Evolutionary conservation across 2,329 filamentous ascomycete genomes (phyloP).

Genomic region (Ophidiomyces ophidiicola): DNA sequence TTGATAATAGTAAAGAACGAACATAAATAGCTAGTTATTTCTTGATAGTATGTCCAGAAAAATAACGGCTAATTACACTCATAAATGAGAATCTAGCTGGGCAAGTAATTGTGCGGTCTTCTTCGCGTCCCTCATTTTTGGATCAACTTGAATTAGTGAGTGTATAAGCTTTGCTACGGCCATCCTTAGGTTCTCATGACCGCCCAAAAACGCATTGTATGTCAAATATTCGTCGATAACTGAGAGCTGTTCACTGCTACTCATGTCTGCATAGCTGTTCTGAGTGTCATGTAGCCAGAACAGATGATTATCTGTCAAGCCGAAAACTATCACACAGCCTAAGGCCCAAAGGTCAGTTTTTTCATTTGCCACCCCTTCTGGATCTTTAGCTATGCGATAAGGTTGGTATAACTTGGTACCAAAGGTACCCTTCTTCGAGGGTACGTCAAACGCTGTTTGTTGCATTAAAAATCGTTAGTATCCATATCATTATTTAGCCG

Average conservation of each 20-base stretch:
- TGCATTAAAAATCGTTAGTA: background rate
- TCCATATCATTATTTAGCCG: background rate
- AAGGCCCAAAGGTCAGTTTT: constrained; percentile 10
- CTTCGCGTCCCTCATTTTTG: background rate
- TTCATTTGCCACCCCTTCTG: background rate
- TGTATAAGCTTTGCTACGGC: background rate
- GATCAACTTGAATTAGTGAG: constrained; percentile 1
- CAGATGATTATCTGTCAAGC: background rate
- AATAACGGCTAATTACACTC: too few relatives aligned
- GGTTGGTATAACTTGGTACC: too few relatives aligned
- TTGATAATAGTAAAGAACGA: too few relatives aligned
- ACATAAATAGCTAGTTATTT: too few relatives aligned
- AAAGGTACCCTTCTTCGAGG: background rate
- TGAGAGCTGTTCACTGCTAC: background rate
- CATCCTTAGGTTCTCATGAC: background rate
- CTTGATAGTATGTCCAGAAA: too few relatives aligned
- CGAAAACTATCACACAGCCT: constrained; percentile 10
- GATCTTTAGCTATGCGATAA: background rate
- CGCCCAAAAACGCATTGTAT: background rate
- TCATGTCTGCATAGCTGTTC: background rate
- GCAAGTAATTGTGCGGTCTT: background rate
- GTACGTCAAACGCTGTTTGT: constrained; percentile 1
- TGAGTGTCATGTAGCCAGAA: background rate
- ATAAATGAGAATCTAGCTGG: background rate
- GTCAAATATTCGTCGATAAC: background rate